Base-by-base conservation (phyloP, 176 grass and related monocot genomes). In the Oryza glaberrima region DNA sequence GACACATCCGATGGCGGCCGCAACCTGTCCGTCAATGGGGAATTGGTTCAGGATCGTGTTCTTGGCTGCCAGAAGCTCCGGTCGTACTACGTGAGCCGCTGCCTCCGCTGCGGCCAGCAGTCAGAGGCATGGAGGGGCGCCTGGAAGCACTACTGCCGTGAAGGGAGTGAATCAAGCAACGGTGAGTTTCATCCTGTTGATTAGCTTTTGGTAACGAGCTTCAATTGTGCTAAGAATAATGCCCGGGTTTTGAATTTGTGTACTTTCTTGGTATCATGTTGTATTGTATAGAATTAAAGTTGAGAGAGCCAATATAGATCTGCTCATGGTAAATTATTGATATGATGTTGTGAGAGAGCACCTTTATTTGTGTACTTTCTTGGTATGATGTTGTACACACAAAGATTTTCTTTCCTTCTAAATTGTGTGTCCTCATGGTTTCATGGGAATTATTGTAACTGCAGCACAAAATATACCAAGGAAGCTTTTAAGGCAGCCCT, bases 1-100 rank as follows among this genome's bases (percentile, higher is more conserved):
- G 67, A 89, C 49, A 70, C 72, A 34, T 63, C 81, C 51, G 87
- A 75, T 67, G 90, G 89, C 65, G 82, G 66, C 49, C 56, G 69
- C 36, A 83, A 86, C 47, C 43, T 99, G 28, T 92, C 86, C 10
- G 77, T 99, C 69, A 89, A 96, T 73, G 75, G 88, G 61, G 79
- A 66, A 74, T 76, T 81, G 67, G 82, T 94, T 45, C 84, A 88
- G 26, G 92, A 92, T 65, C 85, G 86, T 63, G 81, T 68, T 80
- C 35, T 90, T 77, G 85, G 85, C 38, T 99, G 97, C 81, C 64
- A 91, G 20, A 88, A 91, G 77, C 81, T 99, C 35, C 85, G 74
- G 26, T 91, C 82, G 22, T 91, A 96, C 90, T 92, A 90, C 23
- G 41, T 14, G 64, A 89, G 69, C 56, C 85, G 90, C 64, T 99